Percentiles rank a stretch among this genome's conserved stretches.
Evolutionary conservation across 495 filamentous ascomycete species (phyloP).

Genomic region (Apiosordaria backusii): DNA sequence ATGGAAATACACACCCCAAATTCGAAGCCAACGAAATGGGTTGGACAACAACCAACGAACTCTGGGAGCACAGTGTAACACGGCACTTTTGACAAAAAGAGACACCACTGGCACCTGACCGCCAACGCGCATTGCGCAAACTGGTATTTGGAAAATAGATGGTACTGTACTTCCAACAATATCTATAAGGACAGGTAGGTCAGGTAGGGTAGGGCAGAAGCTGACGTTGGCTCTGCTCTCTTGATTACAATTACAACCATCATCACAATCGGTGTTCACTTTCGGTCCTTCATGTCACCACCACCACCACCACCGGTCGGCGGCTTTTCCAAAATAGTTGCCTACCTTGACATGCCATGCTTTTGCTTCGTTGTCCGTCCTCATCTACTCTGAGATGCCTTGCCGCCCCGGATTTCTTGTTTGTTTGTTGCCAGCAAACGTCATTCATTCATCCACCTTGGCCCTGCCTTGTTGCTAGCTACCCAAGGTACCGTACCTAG

Average conservation of each 20-base stretch:
- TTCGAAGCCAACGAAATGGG: no score
- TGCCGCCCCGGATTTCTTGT: neutral
- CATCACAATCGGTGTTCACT: neutral
- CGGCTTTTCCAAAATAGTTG: neutral
- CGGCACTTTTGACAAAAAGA: neutral
- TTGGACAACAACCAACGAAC: neutral
- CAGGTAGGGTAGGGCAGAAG: neutral
- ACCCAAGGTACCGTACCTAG: no score
- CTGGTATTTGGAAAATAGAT: no score
- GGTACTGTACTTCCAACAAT: neutral
- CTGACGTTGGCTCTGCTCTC: neutral
- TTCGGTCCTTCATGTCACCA: no score
- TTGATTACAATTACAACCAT: neutral
- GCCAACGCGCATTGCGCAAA: neutral
- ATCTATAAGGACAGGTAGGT: neutral
- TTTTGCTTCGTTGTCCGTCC: neutral
- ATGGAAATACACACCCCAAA: neutral
- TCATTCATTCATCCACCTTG: neutral
- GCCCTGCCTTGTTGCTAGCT: neutral
- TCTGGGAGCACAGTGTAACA: no score
- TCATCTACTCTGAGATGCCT: neutral
- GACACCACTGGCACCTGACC: neutral
- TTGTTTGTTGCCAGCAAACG: neutral
- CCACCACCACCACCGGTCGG: neutral
- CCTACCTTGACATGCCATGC: neutral